phyloP scores from a whole-genome alignment of 75 land plant genomes.

The Chamaecyparis obtusa region DNA sequence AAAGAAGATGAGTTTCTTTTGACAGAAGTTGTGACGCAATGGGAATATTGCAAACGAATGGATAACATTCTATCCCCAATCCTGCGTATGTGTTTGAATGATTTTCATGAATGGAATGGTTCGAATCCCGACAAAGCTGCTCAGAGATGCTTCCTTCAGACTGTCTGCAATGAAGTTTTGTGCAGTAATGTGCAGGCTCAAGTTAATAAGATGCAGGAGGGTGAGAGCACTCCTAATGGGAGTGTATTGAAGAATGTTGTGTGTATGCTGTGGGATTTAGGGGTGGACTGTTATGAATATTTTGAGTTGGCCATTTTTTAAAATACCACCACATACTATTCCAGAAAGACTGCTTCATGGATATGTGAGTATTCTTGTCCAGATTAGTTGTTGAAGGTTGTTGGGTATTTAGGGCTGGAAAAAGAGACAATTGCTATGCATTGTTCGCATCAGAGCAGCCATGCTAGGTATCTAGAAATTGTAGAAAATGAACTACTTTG shows the following conservation, averaged over 20 bases:
- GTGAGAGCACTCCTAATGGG: slow-evolving; percentile 75
- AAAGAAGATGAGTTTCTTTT: slow-evolving; percentile 64
- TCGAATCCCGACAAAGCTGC: no score
- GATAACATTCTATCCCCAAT: no score
- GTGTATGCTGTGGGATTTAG: slow-evolving; percentile 86
- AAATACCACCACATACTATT: slow-evolving; percentile 75
- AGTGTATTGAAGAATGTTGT: slow-evolving; percentile 81
- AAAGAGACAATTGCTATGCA: slow-evolving; percentile 78
- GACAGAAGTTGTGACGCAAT: no score
- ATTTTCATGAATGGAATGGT: no score
- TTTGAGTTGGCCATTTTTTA: slow-evolving; percentile 75
- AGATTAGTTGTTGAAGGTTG: slow-evolving; percentile 86
- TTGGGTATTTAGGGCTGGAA: slow-evolving; percentile 73
- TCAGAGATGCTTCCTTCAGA: no score
- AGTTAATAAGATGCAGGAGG: slow-evolving; percentile 90
- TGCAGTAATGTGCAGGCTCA: slow-evolving; percentile 75
- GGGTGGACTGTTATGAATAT: slow-evolving; percentile 80
- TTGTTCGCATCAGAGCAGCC: slow-evolving; percentile 70
- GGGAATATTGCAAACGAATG: no score
- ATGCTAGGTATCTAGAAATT: slow-evolving; percentile 78
- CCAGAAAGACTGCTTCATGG: slow-evolving; percentile 81
- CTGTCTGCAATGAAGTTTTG: slow-evolving; percentile 45
- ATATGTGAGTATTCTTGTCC: slow-evolving; percentile 87
- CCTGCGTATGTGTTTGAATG: no score
- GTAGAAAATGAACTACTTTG: slow-evolving; percentile 78